Conservation (phyloP, 179 eudicot species). For the Nepenthes alata region DNA sequence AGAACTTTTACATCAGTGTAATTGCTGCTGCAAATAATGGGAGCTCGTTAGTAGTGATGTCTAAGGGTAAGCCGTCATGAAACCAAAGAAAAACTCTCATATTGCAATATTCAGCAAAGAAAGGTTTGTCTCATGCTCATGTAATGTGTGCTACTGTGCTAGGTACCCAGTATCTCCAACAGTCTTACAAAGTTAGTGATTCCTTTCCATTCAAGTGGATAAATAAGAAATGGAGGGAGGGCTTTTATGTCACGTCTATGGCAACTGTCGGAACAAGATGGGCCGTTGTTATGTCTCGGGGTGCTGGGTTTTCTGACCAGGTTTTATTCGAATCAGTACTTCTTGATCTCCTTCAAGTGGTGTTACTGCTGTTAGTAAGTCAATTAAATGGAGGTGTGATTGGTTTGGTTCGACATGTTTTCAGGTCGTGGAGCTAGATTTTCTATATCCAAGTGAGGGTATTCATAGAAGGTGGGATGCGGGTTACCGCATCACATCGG, state of each 20-base stretch:
- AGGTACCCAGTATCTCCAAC: constrained; percentile 77
- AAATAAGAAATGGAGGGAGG: constrained; percentile 90
- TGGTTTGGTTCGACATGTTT: background rate
- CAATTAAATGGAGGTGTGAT: background rate
- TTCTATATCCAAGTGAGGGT: constrained; percentile 93
- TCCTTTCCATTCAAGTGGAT: constrained; percentile 94
- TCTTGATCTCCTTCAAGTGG: background rate
- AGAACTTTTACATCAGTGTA: constrained; percentile 66
- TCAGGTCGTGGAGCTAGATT: constrained; percentile 90
- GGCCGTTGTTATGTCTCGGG: constrained; percentile 97
- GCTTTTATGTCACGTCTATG: constrained; percentile 83
- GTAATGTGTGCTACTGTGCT: constrained; percentile 1
- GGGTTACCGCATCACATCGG: constrained; percentile 79
- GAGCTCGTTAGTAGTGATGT: constrained; percentile 77
- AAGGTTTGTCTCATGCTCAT: background rate
- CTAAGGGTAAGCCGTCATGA: constrained; percentile 45
- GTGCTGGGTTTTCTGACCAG: constrained; percentile 75
- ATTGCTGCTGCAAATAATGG: constrained; percentile 79
- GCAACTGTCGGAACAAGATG: constrained; percentile 85
- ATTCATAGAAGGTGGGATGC: constrained; percentile 78
- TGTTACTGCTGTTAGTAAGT: background rate
- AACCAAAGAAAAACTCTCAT: too few species aligned
- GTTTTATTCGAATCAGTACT: constrained; percentile 15
- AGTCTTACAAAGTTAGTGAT: constrained; percentile 90
- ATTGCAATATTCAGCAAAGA: background rate